Evolutionary conservation across 108 stramenopile species (phyloP).

Genomic region (Schizochytrium sp.): DNA sequence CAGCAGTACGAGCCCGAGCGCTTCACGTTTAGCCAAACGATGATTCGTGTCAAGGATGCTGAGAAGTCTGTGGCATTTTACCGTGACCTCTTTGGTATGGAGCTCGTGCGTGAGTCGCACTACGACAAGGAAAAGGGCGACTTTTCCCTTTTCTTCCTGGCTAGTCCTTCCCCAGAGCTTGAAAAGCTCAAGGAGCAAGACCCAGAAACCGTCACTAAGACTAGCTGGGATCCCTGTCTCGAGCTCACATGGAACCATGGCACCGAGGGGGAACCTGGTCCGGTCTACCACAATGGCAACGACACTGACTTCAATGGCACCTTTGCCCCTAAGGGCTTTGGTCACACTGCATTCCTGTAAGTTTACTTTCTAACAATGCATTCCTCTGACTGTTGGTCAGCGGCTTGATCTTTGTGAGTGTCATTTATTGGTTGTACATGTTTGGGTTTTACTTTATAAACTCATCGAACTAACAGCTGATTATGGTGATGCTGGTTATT

Average conservation of each 20-base stretch:
- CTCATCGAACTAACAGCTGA: too few species aligned
- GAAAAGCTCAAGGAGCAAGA: slow-evolving; percentile 8
- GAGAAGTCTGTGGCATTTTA: slow-evolving; percentile 87
- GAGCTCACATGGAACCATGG: slow-evolving; percentile 93
- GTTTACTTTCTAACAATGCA: too few species aligned
- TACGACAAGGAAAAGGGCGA: slow-evolving; percentile 73
- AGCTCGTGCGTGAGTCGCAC: slow-evolving; percentile 81
- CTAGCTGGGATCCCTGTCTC: slow-evolving; percentile 66
- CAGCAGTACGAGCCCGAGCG: slow-evolving; percentile 78
- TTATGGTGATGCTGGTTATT: too few species aligned
- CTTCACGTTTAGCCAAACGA: slow-evolving; percentile 86
- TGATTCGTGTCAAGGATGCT: slow-evolving; percentile 96
- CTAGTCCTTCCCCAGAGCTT: slow-evolving; percentile 63
- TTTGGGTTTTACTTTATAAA: too few species aligned
- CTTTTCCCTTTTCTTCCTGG: slow-evolving; percentile 95
- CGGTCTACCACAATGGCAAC: slow-evolving; percentile 87
- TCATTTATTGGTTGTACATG: too few species aligned
- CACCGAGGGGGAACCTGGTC: slow-evolving; percentile 79
- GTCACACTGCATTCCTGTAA: slow-evolving; percentile 81
- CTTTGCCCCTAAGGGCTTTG: slow-evolving; percentile 81
- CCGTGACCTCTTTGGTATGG: slow-evolving; percentile 80
- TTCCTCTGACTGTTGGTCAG: too few species aligned
- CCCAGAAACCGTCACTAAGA: slow-evolving; percentile 24
- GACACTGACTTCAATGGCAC: slow-evolving; percentile 50
- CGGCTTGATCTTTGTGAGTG: too few species aligned